These are phyloP conservation scores for Litsea cubeba DNA, from an alignment of 164 flowering plant genomes.

Conservation along the genomic window DNA sequence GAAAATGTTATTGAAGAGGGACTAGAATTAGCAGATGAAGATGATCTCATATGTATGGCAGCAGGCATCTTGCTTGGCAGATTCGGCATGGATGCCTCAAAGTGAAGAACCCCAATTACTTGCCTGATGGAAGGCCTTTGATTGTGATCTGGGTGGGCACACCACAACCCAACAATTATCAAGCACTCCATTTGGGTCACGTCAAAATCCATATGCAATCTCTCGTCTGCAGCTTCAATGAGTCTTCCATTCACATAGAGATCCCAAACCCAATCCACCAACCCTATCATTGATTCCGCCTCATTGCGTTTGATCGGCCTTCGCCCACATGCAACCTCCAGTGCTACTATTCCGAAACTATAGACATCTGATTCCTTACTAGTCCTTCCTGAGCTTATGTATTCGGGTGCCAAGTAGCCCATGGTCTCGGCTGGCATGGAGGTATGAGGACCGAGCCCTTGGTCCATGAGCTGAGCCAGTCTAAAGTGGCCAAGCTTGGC, in stretches of 20 bases:
- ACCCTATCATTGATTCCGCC: slow-evolving; percentile 15
- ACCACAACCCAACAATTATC: slow-evolving; percentile 36
- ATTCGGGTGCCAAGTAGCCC: slow-evolving; percentile 56
- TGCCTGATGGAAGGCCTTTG: slow-evolving; percentile 28
- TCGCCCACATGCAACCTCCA: slow-evolving; percentile 45
- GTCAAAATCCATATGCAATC: slow-evolving; percentile 25
- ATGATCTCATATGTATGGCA: background rate
- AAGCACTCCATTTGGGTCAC: slow-evolving; percentile 17
- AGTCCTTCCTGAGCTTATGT: slow-evolving; percentile 27
- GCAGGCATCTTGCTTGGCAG: slow-evolving; percentile 26
- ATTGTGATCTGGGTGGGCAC: slow-evolving; percentile 31
- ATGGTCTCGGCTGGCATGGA: slow-evolving; percentile 45
- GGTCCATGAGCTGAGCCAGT: slow-evolving; percentile 4
- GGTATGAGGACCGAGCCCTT: slow-evolving; percentile 3
- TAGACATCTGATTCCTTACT: slow-evolving; percentile 50
- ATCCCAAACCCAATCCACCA: slow-evolving; percentile 44
- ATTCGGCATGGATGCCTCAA: slow-evolving; percentile 17
- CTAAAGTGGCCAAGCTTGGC: slow-evolving; percentile 13
- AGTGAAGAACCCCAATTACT: slow-evolving; percentile 23
- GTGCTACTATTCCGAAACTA: slow-evolving; percentile 42
- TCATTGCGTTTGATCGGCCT: slow-evolving; percentile 14
- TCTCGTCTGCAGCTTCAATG: slow-evolving; percentile 16
- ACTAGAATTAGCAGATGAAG: background rate
- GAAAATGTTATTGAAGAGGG: background rate
- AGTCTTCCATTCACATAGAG: slow-evolving; percentile 28